Conservation (phyloP, 148 eudicot genomes). For the Mesembryanthemum crystallinum region DNA sequence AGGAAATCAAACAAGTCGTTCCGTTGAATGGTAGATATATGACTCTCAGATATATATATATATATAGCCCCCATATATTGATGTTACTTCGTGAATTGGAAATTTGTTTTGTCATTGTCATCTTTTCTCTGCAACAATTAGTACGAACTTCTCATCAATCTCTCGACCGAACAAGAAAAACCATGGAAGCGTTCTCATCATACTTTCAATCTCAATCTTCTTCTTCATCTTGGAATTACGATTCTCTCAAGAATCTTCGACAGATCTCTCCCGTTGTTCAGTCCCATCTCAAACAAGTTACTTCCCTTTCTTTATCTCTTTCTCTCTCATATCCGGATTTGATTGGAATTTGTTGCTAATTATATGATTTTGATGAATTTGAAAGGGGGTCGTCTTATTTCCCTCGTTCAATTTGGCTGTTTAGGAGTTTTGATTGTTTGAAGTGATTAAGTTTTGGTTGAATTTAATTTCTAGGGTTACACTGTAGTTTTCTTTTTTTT, state of each 20-base stretch:
- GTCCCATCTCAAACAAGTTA: slow-evolving; percentile 84
- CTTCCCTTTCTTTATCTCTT: background rate
- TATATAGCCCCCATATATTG: background rate
- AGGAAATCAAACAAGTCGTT: background rate
- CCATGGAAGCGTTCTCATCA: slow-evolving; percentile 67
- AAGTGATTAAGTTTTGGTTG: background rate
- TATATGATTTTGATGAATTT: too few species aligned
- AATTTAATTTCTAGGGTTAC: background rate
- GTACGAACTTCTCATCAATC: background rate
- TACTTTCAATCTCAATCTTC: slow-evolving; percentile 51
- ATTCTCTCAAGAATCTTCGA: slow-evolving; percentile 75
- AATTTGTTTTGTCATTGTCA: too few species aligned
- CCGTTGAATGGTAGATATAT: background rate
- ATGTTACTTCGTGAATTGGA: too few species aligned
- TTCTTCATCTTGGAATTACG: slow-evolving; percentile 52
- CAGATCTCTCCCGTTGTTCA: slow-evolving; percentile 78
- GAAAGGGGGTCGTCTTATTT: background rate
- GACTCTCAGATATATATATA: background rate
- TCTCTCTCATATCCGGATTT: background rate
- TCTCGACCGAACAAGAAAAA: background rate
- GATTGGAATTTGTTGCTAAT: background rate
- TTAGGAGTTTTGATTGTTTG: background rate
- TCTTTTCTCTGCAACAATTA: background rate
- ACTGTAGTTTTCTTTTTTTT: too few species aligned
- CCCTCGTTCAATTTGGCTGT: background rate